Conservation (phyloP, 1,284 basidiomycete species). For the Ustilago curta region DNA sequence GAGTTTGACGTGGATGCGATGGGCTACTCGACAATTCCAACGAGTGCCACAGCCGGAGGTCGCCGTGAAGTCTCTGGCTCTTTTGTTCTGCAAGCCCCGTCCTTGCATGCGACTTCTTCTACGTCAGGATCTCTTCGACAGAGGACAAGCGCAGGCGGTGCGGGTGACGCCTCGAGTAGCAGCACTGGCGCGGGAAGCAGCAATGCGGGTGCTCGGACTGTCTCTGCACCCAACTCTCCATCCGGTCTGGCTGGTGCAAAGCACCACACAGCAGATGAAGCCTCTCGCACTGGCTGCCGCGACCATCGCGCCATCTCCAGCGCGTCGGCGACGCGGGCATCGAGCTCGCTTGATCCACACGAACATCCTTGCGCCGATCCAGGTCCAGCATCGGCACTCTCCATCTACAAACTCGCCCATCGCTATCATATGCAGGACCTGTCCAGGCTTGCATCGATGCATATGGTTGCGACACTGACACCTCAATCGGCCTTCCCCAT, state of each 20-base stretch:
- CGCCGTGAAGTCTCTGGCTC: conserved; percentile 23
- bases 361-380: conserved; percentile 77
- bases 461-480: conserved; percentile 80
- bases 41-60: conserved; percentile 2
- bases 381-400: conserved; percentile 73
- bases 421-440: conserved; percentile 79
- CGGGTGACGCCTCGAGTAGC: neutral
- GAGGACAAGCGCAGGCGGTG: conserved; percentile 20
- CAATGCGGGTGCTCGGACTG: conserved; percentile 10
- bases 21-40: conserved; percentile 15
- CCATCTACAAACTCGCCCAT: conserved; percentile 84
- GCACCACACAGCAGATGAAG: conserved; percentile 17
- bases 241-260: neutral
- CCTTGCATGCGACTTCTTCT: conserved; percentile 5
- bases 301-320: conserved; percentile 15
- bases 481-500: conserved; percentile 79
- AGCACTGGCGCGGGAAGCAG: neutral
- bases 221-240: conserved; percentile 26
- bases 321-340: conserved; percentile 1
- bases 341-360: conserved; percentile 75
- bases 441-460: conserved; percentile 77
- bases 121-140: conserved; percentile 41
- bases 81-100: conserved; percentile 15
- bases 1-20: conserved; percentile 18
- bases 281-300: neutral